phyloP scores from a whole-genome alignment of 2,329 filamentous ascomycete species.

The Cadophora malorum region DNA sequence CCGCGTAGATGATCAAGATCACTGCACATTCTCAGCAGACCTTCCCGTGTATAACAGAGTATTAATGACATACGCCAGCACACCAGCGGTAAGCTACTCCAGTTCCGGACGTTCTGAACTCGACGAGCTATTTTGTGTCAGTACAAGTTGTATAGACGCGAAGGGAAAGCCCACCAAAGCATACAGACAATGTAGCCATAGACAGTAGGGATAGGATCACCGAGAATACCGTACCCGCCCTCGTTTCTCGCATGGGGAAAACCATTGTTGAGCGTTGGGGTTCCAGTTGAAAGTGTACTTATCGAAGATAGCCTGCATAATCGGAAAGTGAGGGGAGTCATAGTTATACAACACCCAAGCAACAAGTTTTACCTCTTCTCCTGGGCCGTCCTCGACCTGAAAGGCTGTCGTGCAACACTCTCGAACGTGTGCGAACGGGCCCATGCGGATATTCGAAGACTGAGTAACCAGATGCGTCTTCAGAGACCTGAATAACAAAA shows the following conservation, averaged over 20 bases:
- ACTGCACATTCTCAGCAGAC: slow-evolving; percentile 50
- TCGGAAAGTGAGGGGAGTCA: neutral
- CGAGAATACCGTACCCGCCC: slow-evolving; percentile 33
- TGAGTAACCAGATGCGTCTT: slow-evolving; percentile 17
- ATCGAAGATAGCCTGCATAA: neutral
- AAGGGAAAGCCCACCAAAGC: slow-evolving; percentile 33
- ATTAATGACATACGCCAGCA: slow-evolving; percentile 39
- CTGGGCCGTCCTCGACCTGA: slow-evolving; percentile 7
- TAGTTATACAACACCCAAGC: slow-evolving; percentile 12
- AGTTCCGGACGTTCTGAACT: slow-evolving; percentile 39
- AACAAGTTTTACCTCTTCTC: neutral
- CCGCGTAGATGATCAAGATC: slow-evolving; percentile 63
- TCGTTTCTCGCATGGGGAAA: slow-evolving; percentile 25
- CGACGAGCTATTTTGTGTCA: slow-evolving; percentile 35
- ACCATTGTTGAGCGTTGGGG: neutral
- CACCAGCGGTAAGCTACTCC: slow-evolving; percentile 38
- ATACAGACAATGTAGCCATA: slow-evolving; percentile 37
- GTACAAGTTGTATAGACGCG: neutral
- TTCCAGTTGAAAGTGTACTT: neutral
- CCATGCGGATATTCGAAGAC: slow-evolving; percentile 8
- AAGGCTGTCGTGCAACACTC: neutral
- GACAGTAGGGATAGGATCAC: slow-evolving; percentile 35
- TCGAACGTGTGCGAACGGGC: slow-evolving; percentile 5
- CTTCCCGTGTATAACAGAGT: neutral
- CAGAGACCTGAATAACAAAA: slow-evolving; percentile 19